These are phyloP conservation scores for Ceratopteris richardii DNA, from an alignment of 75 land plant genomes.

Conservation along the genomic window DNA sequence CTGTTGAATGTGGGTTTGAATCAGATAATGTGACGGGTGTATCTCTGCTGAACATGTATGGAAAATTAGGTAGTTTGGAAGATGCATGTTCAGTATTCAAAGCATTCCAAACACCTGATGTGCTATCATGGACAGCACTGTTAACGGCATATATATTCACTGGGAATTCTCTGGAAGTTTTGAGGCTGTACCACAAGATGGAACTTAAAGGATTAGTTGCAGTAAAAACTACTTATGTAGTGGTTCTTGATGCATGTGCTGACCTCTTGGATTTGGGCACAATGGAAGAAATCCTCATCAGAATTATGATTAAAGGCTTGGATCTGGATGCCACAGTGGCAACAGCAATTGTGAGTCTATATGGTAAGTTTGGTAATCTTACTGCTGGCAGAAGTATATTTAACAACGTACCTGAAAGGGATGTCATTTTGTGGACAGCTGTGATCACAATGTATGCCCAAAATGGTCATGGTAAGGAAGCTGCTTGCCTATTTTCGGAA, in stretches of 20 bases:
- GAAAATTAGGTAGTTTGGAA: slow-evolving; percentile 16
- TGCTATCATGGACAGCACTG: slow-evolving; percentile 31
- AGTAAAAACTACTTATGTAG: neutral
- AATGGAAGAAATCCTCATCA: neutral
- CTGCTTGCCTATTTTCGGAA: neutral
- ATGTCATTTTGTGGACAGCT: slow-evolving; percentile 7
- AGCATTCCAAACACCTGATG: neutral
- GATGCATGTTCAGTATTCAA: slow-evolving; percentile 18
- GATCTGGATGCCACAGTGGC: slow-evolving; percentile 1
- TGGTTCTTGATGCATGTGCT: slow-evolving; percentile 6
- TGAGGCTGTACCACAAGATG: neutral
- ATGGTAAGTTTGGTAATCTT: slow-evolving; percentile 6
- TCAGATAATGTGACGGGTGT: slow-evolving; percentile 6
- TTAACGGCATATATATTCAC: slow-evolving; percentile 23
- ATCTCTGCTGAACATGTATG: slow-evolving; percentile 20
- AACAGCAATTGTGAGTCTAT: slow-evolving; percentile 3
- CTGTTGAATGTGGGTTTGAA: slow-evolving; percentile 2
- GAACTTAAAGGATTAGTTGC: neutral
- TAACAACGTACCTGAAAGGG: neutral
- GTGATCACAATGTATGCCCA: slow-evolving; percentile 9
- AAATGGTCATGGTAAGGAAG: slow-evolving; percentile 4
- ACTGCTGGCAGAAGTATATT: neutral
- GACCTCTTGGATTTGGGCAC: neutral
- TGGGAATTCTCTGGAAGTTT: neutral
- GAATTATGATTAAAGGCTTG: neutral